Percentiles rank a stretch among this genome's conserved stretches.
These are phyloP conservation scores for Clonostachys byssicola DNA, from an alignment of 2,329 filamentous ascomycete genomes.

Conservation along the genomic window DNA sequence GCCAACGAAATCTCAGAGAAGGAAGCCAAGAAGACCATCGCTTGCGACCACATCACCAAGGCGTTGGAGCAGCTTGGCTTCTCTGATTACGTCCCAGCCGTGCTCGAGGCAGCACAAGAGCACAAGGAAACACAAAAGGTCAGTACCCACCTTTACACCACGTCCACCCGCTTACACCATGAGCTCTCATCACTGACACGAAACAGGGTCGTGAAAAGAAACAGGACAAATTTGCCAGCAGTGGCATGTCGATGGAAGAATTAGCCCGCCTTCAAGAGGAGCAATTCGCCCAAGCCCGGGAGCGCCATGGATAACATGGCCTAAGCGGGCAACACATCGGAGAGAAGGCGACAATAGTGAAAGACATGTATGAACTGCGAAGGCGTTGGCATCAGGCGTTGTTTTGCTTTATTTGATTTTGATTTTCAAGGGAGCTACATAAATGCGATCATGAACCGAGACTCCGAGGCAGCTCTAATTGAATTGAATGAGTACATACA, in stretches of 20 bases:
- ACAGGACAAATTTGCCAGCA: constrained; percentile 93
- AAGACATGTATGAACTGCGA: too few relatives aligned
- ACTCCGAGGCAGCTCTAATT: too few relatives aligned
- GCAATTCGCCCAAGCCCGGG: constrained; percentile 72
- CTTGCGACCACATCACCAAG: constrained; percentile 95
- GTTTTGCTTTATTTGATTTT: too few relatives aligned
- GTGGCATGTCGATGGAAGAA: constrained; percentile 87
- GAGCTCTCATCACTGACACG: constrained; percentile 11
- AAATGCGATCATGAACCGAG: too few relatives aligned
- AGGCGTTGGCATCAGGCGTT: too few relatives aligned
- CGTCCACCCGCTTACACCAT: constrained; percentile 30
- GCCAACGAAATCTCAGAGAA: constrained; percentile 99
- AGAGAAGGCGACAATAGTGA: too few relatives aligned
- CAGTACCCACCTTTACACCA: constrained; percentile 12
- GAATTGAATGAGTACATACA: too few relatives aligned
- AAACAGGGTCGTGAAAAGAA: constrained; percentile 88
- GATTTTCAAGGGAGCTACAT: too few relatives aligned
- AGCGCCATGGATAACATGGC: constrained; percentile 22
- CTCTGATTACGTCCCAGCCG: constrained; percentile 83
- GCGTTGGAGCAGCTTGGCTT: constrained; percentile 92
- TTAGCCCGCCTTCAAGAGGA: constrained; percentile 85
- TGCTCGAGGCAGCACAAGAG: constrained; percentile 80
- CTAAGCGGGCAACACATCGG: too few relatives aligned
- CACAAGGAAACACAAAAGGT: constrained; percentile 95
- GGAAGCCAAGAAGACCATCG: constrained; percentile 98